Evolutionary conservation across 805 yeast genomes (phyloP).

Genomic region (Pichia scutulata): DNA sequence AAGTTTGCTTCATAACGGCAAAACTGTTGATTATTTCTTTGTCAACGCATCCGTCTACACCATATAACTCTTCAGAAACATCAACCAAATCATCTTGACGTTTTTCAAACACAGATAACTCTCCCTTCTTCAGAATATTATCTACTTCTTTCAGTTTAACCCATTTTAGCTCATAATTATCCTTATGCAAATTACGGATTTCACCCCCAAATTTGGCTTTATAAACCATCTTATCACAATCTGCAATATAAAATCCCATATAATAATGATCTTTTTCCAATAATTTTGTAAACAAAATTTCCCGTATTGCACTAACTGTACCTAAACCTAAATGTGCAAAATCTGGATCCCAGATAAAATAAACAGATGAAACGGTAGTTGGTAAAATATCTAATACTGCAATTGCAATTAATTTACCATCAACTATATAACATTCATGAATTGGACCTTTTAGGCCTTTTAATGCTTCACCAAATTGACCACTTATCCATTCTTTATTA

Average conservation of each 20-base stretch:
- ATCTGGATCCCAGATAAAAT: slow-evolving; percentile 84
- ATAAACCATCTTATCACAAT: slow-evolving; percentile 76
- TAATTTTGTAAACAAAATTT: slow-evolving; percentile 45
- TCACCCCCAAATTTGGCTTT: slow-evolving; percentile 76
- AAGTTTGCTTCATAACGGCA: not conserved
- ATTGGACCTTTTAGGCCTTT: slow-evolving; percentile 44
- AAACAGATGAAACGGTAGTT: slow-evolving; percentile 69
- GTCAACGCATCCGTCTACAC: slow-evolving; percentile 26
- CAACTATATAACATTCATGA: slow-evolving; percentile 61
- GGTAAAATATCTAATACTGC: slow-evolving; percentile 77
- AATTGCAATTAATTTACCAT: slow-evolving; percentile 59
- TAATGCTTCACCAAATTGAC: slow-evolving; percentile 8
- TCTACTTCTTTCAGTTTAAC: slow-evolving; percentile 13
- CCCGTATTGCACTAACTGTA: slow-evolving; percentile 67
- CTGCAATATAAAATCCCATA: slow-evolving; percentile 73
- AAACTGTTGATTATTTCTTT: not conserved
- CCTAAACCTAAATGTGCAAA: slow-evolving; percentile 66
- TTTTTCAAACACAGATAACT: slow-evolving; percentile 6
- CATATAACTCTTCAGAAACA: slow-evolving; percentile 34
- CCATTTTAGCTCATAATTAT: slow-evolving; percentile 6
- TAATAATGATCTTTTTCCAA: slow-evolving; percentile 53
- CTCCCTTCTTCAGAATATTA: slow-evolving; percentile 5
- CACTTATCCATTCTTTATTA: slow-evolving; percentile 33
- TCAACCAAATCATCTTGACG: slow-evolving; percentile 6
- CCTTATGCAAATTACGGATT: slow-evolving; percentile 41